Conservation (phyloP, 208 protist genomes). For the Leishmania arabica region DNA sequence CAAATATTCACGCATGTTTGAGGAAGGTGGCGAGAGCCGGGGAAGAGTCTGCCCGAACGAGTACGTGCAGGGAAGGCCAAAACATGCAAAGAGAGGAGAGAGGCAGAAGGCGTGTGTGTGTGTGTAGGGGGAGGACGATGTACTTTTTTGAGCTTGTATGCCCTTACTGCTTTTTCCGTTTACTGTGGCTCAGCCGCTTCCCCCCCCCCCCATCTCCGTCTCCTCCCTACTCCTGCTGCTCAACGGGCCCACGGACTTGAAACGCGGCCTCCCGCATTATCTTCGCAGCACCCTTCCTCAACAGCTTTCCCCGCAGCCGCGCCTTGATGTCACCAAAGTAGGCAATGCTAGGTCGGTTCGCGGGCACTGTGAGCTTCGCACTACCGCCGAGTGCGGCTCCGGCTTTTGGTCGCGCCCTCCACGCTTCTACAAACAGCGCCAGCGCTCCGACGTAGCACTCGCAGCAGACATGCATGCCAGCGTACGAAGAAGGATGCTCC, state of each 20-base stretch:
- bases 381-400: not conserved
- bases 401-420: conserved; percentile 1
- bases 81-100: not conserved
- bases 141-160: too few species aligned
- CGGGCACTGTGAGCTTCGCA: not conserved
- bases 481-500: conserved; percentile 5
- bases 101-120: not conserved
- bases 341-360: conserved; percentile 24
- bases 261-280: conserved; percentile 19
- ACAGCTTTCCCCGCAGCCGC: conserved; percentile 21
- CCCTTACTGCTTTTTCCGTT: not conserved
- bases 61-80: not conserved
- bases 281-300: conserved; percentile 20
- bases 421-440: conserved; percentile 29
- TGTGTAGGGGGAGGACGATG: not conserved
- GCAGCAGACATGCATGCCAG: conserved; percentile 31
- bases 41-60: not conserved
- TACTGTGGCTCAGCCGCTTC: not conserved
- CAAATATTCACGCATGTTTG: not conserved
- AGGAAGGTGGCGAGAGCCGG: not conserved
- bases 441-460: conserved; percentile 27
- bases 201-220: too few species aligned
- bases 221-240: not conserved
- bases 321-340: conserved; percentile 31
- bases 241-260: not conserved